Conservation (phyloP, 2,329 filamentous ascomycete species). For the Fusarium palustre region DNA sequence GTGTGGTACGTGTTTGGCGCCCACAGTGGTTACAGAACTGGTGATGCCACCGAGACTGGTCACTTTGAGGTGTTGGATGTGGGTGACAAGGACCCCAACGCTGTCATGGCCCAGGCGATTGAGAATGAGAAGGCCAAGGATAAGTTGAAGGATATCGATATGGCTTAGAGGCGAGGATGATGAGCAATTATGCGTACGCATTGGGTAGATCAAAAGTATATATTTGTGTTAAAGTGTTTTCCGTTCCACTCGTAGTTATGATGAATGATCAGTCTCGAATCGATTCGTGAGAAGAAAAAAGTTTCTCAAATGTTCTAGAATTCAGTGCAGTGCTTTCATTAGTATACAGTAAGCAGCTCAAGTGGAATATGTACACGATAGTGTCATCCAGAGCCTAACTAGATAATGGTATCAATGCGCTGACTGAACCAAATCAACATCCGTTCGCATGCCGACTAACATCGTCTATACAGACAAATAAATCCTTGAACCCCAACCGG, state of each 20-base stretch:
- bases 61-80: slow-evolving; percentile 37
- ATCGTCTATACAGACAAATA: not conserved
- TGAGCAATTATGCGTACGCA: not conserved
- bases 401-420: not conserved
- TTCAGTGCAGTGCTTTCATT: not conserved
- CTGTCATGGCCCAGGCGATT: slow-evolving; percentile 33
- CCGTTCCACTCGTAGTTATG: not conserved
- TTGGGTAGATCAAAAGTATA: not conserved
- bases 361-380: not conserved
- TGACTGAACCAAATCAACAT: not conserved
- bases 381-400: not conserved
- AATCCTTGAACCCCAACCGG: not conserved
- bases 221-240: not conserved
- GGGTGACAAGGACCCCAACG: slow-evolving; percentile 36
- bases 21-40: slow-evolving; percentile 50
- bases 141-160: slow-evolving; percentile 34
- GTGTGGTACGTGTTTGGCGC: slow-evolving; percentile 50
- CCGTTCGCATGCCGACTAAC: not conserved
- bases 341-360: not conserved
- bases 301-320: not conserved
- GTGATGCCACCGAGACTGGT: slow-evolving; percentile 29
- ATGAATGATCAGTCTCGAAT: not conserved
- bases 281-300: not conserved
- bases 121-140: slow-evolving; percentile 34
- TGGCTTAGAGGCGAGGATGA: slow-evolving; percentile 7